Base-by-base conservation (phyloP, 148 eudicot species). In the Vaccinium corymbosum region DNA sequence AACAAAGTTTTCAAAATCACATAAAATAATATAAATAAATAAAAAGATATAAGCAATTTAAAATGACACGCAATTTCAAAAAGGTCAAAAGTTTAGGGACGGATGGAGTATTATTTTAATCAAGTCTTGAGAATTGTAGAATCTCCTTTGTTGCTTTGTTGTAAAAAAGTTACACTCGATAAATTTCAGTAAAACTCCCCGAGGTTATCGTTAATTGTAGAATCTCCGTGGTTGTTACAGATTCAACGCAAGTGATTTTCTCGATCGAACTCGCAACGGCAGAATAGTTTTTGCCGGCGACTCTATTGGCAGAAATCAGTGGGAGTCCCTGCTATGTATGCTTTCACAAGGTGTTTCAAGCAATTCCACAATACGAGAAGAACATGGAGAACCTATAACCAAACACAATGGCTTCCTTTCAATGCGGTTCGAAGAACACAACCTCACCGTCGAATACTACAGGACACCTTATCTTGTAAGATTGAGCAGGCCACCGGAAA, bases 361-460 rank as follows among this genome's bases (percentile, higher is more conserved):
- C 46, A 3, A 14, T 0, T 78, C 62, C 80, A 53, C 62, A 13
- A 88, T 93, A 7, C 90, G 83, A 64, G 97, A 94, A 84, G 87
- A 88, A 77, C 66, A 89, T 51, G 94, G 97, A 49, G 79, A 83
- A 17, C 97, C 95, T 38, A 90, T 94, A 85, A 90, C 89, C 7
- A 94, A 89, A 80, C 98, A 94, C 57, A 80, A 13, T 1, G 97
- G 95, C 72, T 91, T 79, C 84, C 90, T 95, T 70, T 89, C 90
- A 1, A 88, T 94, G 29, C 72, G 78, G 73, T 94, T 95, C 57
- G 85, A 81, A 11, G 92, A 95, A 19, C 88, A 88, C 87, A 95
- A 95, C 84, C 77, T 92, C 29, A 94, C 94, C 3, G 85, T 95
- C 7, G 92, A 95, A 79, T 95, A 95, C 76, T 93, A 92, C 82